phyloP scores from a whole-genome alignment of 441 rosid species.

The Hura crepitans region DNA sequence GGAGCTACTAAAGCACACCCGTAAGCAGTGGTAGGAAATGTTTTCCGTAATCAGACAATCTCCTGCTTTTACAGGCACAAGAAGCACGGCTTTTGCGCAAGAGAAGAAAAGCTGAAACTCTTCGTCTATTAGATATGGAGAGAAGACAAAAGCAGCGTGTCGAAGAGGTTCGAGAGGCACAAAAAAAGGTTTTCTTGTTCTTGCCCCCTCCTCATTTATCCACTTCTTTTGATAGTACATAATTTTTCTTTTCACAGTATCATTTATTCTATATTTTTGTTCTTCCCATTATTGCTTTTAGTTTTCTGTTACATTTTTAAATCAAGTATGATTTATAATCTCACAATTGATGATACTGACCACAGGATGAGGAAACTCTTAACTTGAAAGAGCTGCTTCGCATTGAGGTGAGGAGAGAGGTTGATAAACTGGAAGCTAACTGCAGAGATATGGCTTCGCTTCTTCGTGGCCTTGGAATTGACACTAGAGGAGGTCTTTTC shows the following conservation, averaged over 20 bases:
- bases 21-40: neutral
- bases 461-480: slow-evolving; percentile 24
- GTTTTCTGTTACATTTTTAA: neutral
- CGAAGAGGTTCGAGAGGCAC: slow-evolving; percentile 80
- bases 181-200: slow-evolving; percentile 60
- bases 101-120: slow-evolving; percentile 58
- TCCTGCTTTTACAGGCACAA: slow-evolving; percentile 48
- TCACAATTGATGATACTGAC: neutral
- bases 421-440: slow-evolving; percentile 18
- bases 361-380: slow-evolving; percentile 25
- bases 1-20: neutral
- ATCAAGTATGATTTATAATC: neutral
- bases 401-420: slow-evolving; percentile 15
- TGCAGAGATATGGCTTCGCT: slow-evolving; percentile 23
- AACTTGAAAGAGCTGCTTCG: slow-evolving; percentile 24
- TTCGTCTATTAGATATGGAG: slow-evolving; percentile 65
- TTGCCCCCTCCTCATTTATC: neutral
- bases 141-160: slow-evolving; percentile 79
- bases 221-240: neutral
- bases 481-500: slow-evolving; percentile 1
- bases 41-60: neutral
- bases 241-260: neutral
- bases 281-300: neutral
- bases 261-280: neutral
- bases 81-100: slow-evolving; percentile 65